Evolutionary conservation across 2,329 filamentous ascomycete genomes (phyloP).

Genomic region (Stromatinia cepivora): DNA sequence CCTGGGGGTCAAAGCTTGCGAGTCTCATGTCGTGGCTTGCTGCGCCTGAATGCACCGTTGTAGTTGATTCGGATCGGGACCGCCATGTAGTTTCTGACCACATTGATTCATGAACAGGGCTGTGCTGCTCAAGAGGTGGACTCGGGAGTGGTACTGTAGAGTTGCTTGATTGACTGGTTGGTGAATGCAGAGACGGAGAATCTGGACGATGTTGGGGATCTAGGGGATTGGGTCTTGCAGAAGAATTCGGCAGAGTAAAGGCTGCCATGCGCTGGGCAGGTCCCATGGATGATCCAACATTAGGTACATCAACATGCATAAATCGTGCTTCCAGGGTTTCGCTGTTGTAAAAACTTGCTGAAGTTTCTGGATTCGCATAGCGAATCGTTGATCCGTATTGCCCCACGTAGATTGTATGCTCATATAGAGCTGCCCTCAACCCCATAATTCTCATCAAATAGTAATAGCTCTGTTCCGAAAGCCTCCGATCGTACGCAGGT

Average conservation of each 20-base stretch:
- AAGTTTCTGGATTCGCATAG: accelerated
- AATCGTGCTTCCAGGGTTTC: not conserved
- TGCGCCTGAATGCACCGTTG: not conserved
- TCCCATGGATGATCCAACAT: not conserved
- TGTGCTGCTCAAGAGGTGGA: not conserved
- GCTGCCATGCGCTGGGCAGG: too few relatives aligned
- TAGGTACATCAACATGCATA: not conserved
- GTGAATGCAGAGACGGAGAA: not conserved
- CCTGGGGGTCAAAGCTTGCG: too few relatives aligned
- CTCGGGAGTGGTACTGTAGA: accelerated
- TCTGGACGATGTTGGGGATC: accelerated
- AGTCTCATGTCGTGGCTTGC: too few relatives aligned
- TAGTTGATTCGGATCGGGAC: not conserved
- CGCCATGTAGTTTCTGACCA: too few relatives aligned
- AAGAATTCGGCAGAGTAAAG: not conserved
- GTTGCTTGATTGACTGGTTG: too few relatives aligned
- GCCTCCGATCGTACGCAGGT: not conserved
- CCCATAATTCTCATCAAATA: not conserved
- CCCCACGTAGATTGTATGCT: not conserved
- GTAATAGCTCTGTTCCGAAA: not conserved
- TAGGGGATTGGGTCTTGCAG: accelerated
- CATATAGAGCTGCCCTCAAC: not conserved
- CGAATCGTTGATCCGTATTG: not conserved
- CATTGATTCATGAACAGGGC: too few relatives aligned
- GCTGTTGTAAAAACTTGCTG: too few relatives aligned